phyloP scores from a whole-genome alignment of 108 stramenopile species.

The Skeletonema potamos region DNA sequence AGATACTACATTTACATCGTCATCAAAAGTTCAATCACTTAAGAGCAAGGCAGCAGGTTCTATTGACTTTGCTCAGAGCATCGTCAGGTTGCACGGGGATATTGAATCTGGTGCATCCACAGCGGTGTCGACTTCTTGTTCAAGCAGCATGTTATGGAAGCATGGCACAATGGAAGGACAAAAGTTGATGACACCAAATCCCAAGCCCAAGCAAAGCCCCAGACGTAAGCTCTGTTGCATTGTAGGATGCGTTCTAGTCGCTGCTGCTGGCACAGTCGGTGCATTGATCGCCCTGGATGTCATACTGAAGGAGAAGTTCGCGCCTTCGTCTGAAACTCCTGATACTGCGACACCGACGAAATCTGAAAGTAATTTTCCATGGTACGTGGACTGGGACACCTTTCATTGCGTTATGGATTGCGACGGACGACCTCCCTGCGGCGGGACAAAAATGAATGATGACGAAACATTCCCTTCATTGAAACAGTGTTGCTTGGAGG shows the following conservation, averaged over 20 bases:
- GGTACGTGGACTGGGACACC: neutral
- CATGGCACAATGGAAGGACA: neutral
- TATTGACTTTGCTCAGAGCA: neutral
- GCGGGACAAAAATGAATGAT: neutral
- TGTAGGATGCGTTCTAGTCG: neutral
- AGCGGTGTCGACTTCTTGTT: neutral
- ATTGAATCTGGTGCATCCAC: neutral
- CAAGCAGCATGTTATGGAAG: neutral
- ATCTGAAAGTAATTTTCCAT: neutral
- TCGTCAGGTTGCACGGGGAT: neutral
- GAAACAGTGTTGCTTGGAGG: conserved; percentile 15
- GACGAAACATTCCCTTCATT: conserved; percentile 13
- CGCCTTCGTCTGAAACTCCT: neutral
- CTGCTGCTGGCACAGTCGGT: neutral
- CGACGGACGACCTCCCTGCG: conserved; percentile 8
- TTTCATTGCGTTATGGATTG: neutral
- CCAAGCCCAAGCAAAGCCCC: neutral
- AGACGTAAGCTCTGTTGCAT: neutral
- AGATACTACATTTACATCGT: neutral
- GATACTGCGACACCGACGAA: neutral
- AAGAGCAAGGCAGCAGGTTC: neutral
- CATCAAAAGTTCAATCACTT: neutral
- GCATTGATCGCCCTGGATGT: neutral
- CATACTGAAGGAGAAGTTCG: neutral
- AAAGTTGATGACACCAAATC: neutral